Base-by-base conservation (phyloP, 306 rosid genomes). In the Malus fusca region DNA sequence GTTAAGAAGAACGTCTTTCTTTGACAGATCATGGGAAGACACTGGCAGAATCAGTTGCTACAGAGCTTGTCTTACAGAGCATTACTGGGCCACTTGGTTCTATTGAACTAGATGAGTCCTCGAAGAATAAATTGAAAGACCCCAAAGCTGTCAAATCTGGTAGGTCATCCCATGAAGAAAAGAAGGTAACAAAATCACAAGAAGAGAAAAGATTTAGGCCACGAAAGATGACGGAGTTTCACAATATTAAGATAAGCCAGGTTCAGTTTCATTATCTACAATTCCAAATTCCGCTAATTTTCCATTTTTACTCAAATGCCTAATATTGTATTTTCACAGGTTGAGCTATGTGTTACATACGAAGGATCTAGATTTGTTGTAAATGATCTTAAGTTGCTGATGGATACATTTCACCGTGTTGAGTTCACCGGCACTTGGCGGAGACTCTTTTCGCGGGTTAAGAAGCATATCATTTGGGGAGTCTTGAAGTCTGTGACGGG, bases 381-480 rank as follows among this genome's bases (percentile, higher is more conserved):
- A 67, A 96, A 83, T 87, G 99, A 96, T 83, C 96, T 96, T n/a
- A 96, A 96, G 87, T 83, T 96, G 88, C 81, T 92, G 67, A 96
- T 96, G 99, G 99, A 96, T 82, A 92, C 94, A 75, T 96, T 90
- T 86, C 96, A 92, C 77, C 93, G 98, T 51, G 84, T 86, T 19
- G 97, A 92, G 82, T 96, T 90, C 83, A 92, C 93, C 60, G 99
- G 98, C 74, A 96, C 98, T 26, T 26, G 28, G 28, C 28, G 28
- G 28, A 26, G 28, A 26, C 28, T 26, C 28, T 26, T 26, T 26
- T 26, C 28, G 28, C 28, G 28, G 28, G 98, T 96, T 71, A 92
- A 92, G 88, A 96, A 96, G 82, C 99, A 96, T 82, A 89, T 96
- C 77, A 96, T 96, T 70, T 96, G 99, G 99, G 98, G 99, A 80